These are phyloP conservation scores for Sugiyamaella valdiviana DNA, from an alignment of 805 yeast species.

Conservation along the genomic window DNA sequence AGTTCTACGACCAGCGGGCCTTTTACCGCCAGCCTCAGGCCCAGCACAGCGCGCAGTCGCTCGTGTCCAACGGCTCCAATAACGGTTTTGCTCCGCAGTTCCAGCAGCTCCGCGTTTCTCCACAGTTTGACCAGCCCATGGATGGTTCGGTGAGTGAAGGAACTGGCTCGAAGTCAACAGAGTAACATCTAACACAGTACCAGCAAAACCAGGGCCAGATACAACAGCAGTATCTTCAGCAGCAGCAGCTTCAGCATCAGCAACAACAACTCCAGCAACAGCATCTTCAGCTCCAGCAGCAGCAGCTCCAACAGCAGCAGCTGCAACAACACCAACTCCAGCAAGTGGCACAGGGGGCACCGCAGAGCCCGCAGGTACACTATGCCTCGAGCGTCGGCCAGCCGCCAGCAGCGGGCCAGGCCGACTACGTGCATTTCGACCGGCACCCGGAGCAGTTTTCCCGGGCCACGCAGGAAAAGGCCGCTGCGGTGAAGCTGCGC, in stretches of 20 bases:
- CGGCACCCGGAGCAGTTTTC: slow-evolving; percentile 76
- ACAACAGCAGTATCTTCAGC: slow-evolving; percentile 1
- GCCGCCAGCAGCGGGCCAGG: slow-evolving; percentile 3
- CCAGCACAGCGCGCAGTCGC: slow-evolving; percentile 18
- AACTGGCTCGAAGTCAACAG: slow-evolving; percentile 20
- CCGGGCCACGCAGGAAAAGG: slow-evolving; percentile 71
- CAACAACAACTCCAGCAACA: background rate
- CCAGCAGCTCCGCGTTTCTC: background rate
- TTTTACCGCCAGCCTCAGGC: slow-evolving; percentile 16
- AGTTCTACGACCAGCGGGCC: slow-evolving; percentile 11
- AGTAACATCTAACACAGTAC: no score
- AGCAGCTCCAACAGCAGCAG: slow-evolving; percentile 3
- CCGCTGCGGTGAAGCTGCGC: slow-evolving; percentile 74
- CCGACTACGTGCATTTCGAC: slow-evolving; percentile 63
- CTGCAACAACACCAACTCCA: slow-evolving; percentile 22
- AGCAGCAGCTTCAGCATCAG: background rate
- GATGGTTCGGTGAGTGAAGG: background rate
- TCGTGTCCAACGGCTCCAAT: slow-evolving; percentile 23
- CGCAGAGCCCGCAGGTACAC: slow-evolving; percentile 19
- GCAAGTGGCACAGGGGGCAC: slow-evolving; percentile 16
- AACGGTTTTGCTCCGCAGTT: background rate
- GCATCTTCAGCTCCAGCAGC: slow-evolving; percentile 13
- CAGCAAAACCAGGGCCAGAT: slow-evolving; percentile 18
- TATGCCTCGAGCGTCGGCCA: slow-evolving; percentile 16
- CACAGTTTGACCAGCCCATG: background rate